phyloP scores from a whole-genome alignment of 2,329 filamentous ascomycete genomes.

The Epichloe amarillans region DNA sequence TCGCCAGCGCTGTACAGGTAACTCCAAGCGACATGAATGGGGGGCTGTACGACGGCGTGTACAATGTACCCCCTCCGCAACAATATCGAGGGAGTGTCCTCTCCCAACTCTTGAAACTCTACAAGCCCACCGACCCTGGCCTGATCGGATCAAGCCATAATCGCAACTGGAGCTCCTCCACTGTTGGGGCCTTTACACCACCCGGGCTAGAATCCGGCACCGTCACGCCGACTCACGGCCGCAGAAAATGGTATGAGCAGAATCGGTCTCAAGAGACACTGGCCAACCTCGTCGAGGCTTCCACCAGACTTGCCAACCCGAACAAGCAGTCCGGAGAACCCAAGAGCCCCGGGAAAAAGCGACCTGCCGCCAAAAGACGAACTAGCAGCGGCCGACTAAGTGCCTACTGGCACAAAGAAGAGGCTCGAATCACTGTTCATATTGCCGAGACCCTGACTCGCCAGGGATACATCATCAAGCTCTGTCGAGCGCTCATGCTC shows the following conservation, averaged over 20 bases:
- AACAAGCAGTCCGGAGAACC: constrained; percentile 8
- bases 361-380: constrained; percentile 23
- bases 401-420: constrained; percentile 28
- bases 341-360: constrained; percentile 16
- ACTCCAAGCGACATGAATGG: constrained; percentile 22
- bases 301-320: constrained; percentile 16
- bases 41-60: constrained; percentile 28
- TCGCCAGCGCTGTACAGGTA: constrained; percentile 6
- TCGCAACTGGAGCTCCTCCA: constrained; percentile 15
- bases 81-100: constrained; percentile 32
- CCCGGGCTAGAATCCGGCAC: constrained; percentile 24
- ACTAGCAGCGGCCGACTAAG: constrained; percentile 24
- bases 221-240: constrained; percentile 27
- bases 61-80: constrained; percentile 26
- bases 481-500: constrained; percentile 75
- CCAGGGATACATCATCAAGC: constrained; percentile 69
- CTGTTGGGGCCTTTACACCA: constrained; percentile 17
- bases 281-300: constrained; percentile 33
- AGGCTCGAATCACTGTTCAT: constrained; percentile 32
- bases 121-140: constrained; percentile 24
- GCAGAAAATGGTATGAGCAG: constrained; percentile 35
- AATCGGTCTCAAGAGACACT: constrained; percentile 33
- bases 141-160: constrained; percentile 9
- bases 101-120: constrained; percentile 32
- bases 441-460: constrained; percentile 58